phyloP scores from a whole-genome alignment of 2,329 filamentous ascomycete species.

The Dichotomopilus funicola region DNA sequence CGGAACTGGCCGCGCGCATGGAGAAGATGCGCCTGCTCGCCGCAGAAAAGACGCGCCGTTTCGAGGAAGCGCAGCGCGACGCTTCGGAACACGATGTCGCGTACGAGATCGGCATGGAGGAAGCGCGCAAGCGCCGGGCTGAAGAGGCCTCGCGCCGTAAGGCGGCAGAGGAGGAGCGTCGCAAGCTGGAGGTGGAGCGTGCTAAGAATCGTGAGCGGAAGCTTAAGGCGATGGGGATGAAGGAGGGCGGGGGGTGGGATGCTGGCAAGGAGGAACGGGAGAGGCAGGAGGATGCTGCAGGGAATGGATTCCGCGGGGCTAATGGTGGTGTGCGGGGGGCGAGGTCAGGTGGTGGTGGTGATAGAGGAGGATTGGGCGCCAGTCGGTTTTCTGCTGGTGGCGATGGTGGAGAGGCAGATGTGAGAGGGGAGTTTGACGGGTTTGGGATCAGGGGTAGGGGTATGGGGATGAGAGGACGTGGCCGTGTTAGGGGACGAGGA shows the following conservation, averaged over 20 bases:
- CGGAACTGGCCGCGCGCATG: constrained; percentile 54
- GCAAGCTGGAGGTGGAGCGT: constrained; percentile 52
- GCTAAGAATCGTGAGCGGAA: constrained; percentile 55
- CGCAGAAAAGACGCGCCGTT: constrained; percentile 52
- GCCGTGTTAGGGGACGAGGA: constrained; percentile 26
- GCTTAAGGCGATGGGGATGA: constrained; percentile 49
- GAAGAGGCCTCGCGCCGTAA: constrained; percentile 47
- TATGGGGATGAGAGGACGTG: constrained; percentile 12
- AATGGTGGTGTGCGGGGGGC: constrained; percentile 32
- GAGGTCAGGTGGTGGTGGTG: constrained; percentile 1
- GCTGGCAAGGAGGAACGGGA: constrained; percentile 48
- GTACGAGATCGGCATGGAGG: constrained; percentile 50
- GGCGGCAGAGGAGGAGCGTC: constrained; percentile 46
- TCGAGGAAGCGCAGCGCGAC: constrained; percentile 52
- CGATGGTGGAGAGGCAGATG: constrained; percentile 27
- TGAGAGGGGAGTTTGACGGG: constrained; percentile 18
- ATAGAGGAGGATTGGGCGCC: constrained; percentile 31
- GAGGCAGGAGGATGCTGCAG: constrained; percentile 35
- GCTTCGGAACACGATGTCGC: constrained; percentile 49
- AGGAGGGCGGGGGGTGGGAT: constrained; percentile 50
- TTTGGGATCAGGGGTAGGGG: constrained; percentile 12
- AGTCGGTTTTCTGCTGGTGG: constrained; percentile 35
- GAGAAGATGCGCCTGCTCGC: constrained; percentile 53
- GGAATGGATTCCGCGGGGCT: constrained; percentile 37
- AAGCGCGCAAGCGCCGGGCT: constrained; percentile 44